These are phyloP conservation scores for Diplodia sapinea DNA, from an alignment of 2,329 filamentous ascomycete genomes.

Conservation along the genomic window DNA sequence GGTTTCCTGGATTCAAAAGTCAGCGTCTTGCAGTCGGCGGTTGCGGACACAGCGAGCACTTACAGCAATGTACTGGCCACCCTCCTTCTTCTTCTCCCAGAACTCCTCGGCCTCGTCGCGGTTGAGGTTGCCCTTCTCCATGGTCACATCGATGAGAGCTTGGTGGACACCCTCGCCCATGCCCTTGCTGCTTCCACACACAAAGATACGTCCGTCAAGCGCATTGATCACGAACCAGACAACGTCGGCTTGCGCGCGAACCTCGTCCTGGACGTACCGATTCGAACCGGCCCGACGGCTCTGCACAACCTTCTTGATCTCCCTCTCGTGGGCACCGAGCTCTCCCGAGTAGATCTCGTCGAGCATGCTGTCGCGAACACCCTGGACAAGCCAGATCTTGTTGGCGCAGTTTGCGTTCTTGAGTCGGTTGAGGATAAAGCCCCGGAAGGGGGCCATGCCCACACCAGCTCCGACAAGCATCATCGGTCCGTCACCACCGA, in stretches of 20 bases:
- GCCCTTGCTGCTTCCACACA: slow-evolving; percentile 91
- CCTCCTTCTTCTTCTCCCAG: slow-evolving; percentile 90
- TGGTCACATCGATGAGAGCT: slow-evolving; percentile 86
- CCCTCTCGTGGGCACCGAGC: slow-evolving; percentile 83
- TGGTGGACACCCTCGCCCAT: slow-evolving; percentile 97
- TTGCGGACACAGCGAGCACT: slow-evolving; percentile 34
- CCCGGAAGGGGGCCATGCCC: slow-evolving; percentile 95
- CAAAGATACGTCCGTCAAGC: slow-evolving; percentile 93
- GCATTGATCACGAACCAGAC: slow-evolving; percentile 98
- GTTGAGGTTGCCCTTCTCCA: slow-evolving; percentile 88
- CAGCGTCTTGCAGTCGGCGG: background rate
- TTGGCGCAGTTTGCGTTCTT: slow-evolving; percentile 96
- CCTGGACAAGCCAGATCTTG: slow-evolving; percentile 97
- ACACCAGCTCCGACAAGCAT: slow-evolving; percentile 95
- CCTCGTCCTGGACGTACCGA: slow-evolving; percentile 95
- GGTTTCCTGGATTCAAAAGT: slow-evolving; percentile 15
- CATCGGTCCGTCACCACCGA: slow-evolving; percentile 94
- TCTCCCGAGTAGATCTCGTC: slow-evolving; percentile 97
- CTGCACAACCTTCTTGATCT: slow-evolving; percentile 59
- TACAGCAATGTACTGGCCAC: slow-evolving; percentile 91
- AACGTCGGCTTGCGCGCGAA: slow-evolving; percentile 87
- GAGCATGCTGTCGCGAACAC: slow-evolving; percentile 88
- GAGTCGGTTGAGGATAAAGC: slow-evolving; percentile 91
- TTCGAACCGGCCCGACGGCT: slow-evolving; percentile 67
- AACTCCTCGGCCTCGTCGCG: slow-evolving; percentile 82